Base-by-base conservation (phyloP, 768 basidiomycete species). In the Suillus discolor region DNA sequence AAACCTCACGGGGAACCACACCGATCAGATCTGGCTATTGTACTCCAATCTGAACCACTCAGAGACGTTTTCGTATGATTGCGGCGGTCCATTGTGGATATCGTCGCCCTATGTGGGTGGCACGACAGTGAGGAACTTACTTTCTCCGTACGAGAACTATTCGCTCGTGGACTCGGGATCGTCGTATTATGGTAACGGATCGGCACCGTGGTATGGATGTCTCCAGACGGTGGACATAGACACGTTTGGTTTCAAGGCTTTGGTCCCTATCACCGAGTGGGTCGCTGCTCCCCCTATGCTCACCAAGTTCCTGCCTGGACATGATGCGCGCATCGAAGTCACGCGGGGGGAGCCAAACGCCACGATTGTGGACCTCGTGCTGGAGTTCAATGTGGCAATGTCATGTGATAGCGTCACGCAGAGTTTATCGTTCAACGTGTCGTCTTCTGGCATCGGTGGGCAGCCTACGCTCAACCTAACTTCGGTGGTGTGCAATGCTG, bases 1-100 rank as follows among this genome's bases (percentile, higher is more conserved):
- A 75, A 85, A 73, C 6, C 82, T 94, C 62, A 80, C 78, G 1
- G 91, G 92, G 8, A 81, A 72, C 31, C 82, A 85, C 72, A 81
- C 81, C 12, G 88, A 89, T 63, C 88, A 90, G 68, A 83, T 96
- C 63, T 96, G 93, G 93, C 62, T 97, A 71, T 77, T 97, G 6
- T 96, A 87, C 78, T 87, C 91, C 51, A 97, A 97, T 77, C 89
- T 93, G 79, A 97, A 97, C 71, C 57, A 71, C 54, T 92, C 95
- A 4, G 78, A 79, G 65, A 84, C 87, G 0, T 95, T 89, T 78
- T 72, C 79, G 23, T 87, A 81, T 71, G 79, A 88, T 68, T 97
- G 96, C 77, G 77, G 74, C 16, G 66, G 78, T 13, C 23, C 73
- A 1, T 71, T 79, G 18, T 94, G 93, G 93, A 94, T 97, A 63